Conservation (phyloP, 352 stramenopile species). For the Phytophthora parvispora region DNA sequence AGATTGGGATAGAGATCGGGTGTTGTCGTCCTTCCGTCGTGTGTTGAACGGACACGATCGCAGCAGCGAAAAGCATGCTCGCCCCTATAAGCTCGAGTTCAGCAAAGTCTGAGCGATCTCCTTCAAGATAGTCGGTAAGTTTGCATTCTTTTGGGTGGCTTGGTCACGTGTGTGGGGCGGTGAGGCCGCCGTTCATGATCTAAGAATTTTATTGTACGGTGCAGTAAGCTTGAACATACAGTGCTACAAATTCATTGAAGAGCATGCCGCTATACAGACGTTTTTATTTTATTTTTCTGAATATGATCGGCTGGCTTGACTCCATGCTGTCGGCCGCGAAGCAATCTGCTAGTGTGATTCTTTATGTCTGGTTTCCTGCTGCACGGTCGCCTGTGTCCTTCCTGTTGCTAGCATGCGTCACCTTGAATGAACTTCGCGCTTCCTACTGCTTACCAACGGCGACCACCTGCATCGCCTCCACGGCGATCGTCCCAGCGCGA, state of each 20-base stretch:
- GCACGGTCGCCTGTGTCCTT: constrained; percentile 3
- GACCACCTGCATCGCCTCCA: constrained; percentile 31
- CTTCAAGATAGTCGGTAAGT: no score
- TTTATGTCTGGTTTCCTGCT: constrained; percentile 14
- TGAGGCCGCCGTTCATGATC: no score
- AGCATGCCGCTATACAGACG: constrained; percentile 22
- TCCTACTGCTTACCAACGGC: constrained; percentile 37
- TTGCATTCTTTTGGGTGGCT: no score
- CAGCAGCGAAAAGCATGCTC: no score
- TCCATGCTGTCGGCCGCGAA: constrained; percentile 18
- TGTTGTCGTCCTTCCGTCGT: neutral
- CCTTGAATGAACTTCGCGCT: constrained; percentile 1
- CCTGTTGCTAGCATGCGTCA: neutral
- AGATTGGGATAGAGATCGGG: constrained; percentile 11
- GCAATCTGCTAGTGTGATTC: constrained; percentile 20
- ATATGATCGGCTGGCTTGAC: constrained; percentile 11
- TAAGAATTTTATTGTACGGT: no score
- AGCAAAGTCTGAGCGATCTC: no score
- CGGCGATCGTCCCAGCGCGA: constrained; percentile 83
- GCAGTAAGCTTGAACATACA: no score
- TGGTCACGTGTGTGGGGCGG: no score
- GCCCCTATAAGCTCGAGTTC: no score
- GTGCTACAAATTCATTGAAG: neutral
- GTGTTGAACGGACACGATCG: no score
- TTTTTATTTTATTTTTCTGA: constrained; percentile 45